Percentiles rank a stretch among this genome's conserved stretches.
phyloP scores from a whole-genome alignment of 139 green algal species.

The Chlamydomonas sphaeroides region DNA sequence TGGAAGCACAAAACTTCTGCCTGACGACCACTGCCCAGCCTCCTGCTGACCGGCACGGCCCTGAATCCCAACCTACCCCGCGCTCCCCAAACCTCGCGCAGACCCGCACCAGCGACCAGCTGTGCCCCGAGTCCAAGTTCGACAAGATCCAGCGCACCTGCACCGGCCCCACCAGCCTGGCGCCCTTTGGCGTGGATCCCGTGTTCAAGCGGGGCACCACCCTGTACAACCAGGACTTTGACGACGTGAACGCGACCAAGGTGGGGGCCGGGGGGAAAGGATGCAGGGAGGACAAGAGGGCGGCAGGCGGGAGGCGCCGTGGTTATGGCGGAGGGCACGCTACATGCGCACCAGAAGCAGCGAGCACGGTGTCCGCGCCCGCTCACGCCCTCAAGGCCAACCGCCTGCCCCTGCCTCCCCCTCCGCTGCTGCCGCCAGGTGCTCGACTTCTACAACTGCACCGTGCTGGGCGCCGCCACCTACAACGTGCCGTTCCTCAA shows the following conservation, averaged over 20 bases:
- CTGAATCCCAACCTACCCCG: too few species aligned
- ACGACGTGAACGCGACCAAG: slow-evolving; percentile 52
- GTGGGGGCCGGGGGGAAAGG: background rate
- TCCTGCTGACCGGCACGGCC: background rate
- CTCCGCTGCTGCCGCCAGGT: slow-evolving; percentile 17
- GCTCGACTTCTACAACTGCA: slow-evolving; percentile 80
- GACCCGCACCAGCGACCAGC: slow-evolving; percentile 61
- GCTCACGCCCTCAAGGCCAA: background rate
- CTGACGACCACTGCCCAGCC: too few species aligned
- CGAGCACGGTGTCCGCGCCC: too few species aligned
- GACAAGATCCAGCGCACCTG: slow-evolving; percentile 74
- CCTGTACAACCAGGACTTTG: slow-evolving; percentile 76
- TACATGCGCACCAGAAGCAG: too few species aligned
- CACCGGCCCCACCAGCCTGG: slow-evolving; percentile 21
- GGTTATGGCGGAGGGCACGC: too few species aligned
- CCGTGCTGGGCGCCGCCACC: slow-evolving; percentile 45
- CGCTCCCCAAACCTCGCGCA: background rate
- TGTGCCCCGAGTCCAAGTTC: slow-evolving; percentile 77
- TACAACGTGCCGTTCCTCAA: slow-evolving; percentile 59
- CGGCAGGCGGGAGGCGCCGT: too few species aligned
- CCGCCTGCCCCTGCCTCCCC: background rate
- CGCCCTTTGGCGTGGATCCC: slow-evolving; percentile 79
- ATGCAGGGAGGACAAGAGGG: background rate
- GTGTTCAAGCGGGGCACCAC: slow-evolving; percentile 80
- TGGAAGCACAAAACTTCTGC: too few species aligned